These are phyloP conservation scores for Lasiodiplodia theobromae DNA, from an alignment of 2,329 filamentous ascomycete species.

Conservation along the genomic window DNA sequence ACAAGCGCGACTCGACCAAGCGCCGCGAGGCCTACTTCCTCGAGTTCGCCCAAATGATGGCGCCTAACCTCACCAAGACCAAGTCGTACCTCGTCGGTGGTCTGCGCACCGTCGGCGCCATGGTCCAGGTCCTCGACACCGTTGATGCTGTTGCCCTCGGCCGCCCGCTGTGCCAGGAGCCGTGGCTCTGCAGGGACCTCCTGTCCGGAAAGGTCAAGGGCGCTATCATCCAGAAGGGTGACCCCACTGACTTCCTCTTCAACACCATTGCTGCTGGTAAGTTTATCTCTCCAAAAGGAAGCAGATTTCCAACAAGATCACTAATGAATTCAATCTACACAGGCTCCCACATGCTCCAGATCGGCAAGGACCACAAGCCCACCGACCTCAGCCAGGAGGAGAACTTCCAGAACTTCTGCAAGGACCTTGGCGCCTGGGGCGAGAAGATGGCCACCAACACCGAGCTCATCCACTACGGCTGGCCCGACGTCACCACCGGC, in stretches of 20 bases:
- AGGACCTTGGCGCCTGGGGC: constrained; percentile 56
- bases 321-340: background rate
- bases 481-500: constrained; percentile 52
- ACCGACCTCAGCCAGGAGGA: constrained; percentile 60
- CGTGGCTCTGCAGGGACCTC: constrained; percentile 53
- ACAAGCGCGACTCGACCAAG: constrained; percentile 60
- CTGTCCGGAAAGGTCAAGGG: constrained; percentile 53
- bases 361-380: constrained; percentile 56
- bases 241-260: constrained; percentile 29
- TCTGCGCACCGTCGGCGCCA: constrained; percentile 59
- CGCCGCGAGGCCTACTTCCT: constrained; percentile 65
- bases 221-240: constrained; percentile 29
- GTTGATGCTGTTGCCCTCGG: constrained; percentile 69
- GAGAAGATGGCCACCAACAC: constrained; percentile 51
- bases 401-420: constrained; percentile 57
- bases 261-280: constrained; percentile 30
- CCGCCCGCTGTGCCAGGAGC: constrained; percentile 61
- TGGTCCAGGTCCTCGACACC: constrained; percentile 62
- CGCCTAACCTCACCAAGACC: constrained; percentile 58
- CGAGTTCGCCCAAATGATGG: constrained; percentile 62
- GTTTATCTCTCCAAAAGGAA: background rate
- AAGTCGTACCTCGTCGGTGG: constrained; percentile 66
- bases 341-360: constrained; percentile 30
- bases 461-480: constrained; percentile 52
- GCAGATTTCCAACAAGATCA: background rate